Evolutionary conservation across 2,329 filamentous ascomycete species (phyloP), one percentile per base, ranked within the genome.

Genomic region (Alternaria infectoria): DNA sequence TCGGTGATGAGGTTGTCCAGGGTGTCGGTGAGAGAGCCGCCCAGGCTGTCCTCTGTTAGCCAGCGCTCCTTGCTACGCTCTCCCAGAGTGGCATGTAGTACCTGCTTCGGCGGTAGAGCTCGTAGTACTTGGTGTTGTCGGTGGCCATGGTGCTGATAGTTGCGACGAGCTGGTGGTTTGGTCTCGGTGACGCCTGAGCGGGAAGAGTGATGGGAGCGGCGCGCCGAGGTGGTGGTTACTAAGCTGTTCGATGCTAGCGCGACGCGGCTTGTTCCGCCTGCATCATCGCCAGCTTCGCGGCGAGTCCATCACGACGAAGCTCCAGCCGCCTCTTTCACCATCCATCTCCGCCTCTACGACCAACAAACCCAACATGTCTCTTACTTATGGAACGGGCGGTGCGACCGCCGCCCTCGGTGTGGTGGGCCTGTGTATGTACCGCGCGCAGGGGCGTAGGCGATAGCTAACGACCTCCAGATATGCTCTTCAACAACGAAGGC

Each of bases 71-170:
- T 2, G 44, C 28, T 43, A 26, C 19, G 44, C 4, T 17, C 15
- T 26, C 26, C 69, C 73, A 68, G 32, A 28, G 15, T 59, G 21
- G 54, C 58, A 59, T 66, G 54, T 21, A 72, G 81, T 93, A 98
- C 96, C 95, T 98, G 89, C 93, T 97, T 85, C 94, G 91, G 76
- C 96, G 93, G 83, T 99, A 99, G 78, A 99, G 90, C 88, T 99
- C 96, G 83, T 98, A 99, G 85, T 88, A 90, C 70, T 87, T 86
- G 80, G 73, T 82, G 74, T 79, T 82, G 74, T 79, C 82, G 57
- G 75, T 75, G 32, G 77, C 74, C 77, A 79, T 80, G 59, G 50
- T 70, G 71, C 62, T 62, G 45, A 54, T 63, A 17, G 52, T 30
- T 56, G 36, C 55, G 66, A 50, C 64, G 61, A 57, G 62, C 45